Conservation (phyloP, 1,284 basidiomycete species). For the Inonotus obliquus region DNA sequence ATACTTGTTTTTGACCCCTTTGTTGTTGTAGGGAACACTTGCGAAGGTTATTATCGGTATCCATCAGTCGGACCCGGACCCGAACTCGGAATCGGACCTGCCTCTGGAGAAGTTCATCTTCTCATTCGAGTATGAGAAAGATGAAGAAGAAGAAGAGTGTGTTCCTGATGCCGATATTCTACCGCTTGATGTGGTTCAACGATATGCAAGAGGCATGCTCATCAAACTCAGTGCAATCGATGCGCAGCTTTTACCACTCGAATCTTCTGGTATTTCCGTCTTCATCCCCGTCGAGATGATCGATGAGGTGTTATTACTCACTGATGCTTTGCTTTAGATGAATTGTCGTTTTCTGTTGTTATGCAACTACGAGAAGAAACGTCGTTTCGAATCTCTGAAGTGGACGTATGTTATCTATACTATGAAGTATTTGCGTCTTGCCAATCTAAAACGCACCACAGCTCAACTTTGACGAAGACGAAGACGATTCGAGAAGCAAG, state of each 20-base stretch:
- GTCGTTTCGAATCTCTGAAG: conserved; percentile 48
- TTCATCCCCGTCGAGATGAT: background rate
- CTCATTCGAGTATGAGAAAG: conserved; percentile 31
- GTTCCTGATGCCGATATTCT: conserved; percentile 40
- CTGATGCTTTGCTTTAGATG: conserved; percentile 40
- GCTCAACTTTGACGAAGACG: background rate
- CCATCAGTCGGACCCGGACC: conserved; percentile 1
- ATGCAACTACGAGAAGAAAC: conserved; percentile 75
- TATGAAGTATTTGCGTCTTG: too few relatives aligned
- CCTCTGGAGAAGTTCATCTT: conserved; percentile 2
- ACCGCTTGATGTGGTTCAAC: conserved; percentile 56
- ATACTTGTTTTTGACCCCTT: background rate
- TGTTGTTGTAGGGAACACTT: background rate
- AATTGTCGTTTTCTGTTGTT: conserved; percentile 78
- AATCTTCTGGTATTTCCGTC: conserved; percentile 37
- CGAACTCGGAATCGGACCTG: too few relatives aligned
- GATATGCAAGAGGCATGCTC: conserved; percentile 82
- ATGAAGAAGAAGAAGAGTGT: conserved; percentile 40
- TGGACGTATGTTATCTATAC: conserved; percentile 36
- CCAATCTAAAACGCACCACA: too few relatives aligned
- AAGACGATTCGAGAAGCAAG: background rate
- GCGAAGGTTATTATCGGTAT: conserved; percentile 3
- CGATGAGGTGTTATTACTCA: conserved; percentile 2
- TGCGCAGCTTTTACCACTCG: conserved; percentile 62
- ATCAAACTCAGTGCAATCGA: conserved; percentile 82